Evolutionary conservation across 2,329 filamentous ascomycete species (phyloP), one percentile per base, ranked within the genome.

Genomic region (Penicillium sp.): DNA sequence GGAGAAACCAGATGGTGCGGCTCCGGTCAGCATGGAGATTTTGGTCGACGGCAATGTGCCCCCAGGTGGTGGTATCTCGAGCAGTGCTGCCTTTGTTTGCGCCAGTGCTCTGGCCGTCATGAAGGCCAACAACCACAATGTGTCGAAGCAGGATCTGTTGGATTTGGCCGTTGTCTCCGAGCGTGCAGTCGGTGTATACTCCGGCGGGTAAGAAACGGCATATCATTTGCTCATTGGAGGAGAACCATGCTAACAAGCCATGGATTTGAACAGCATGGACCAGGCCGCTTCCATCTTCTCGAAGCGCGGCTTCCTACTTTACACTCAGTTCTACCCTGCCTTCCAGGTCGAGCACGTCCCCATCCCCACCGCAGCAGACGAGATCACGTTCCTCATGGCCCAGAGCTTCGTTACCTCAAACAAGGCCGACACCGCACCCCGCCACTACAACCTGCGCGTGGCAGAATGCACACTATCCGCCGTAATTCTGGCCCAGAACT

Each of bases 251-350:
- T 63, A 49, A 63, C 37, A 5, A 22, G 11, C 31, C 22, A 26
- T 8, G 21, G 29, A 21, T 21, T 44, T 37, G 35, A 26, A 59
- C 60, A 91, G 93, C 55, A 98, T 99, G 95, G 95, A 99, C 71
- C 95, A 99, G 78, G 88, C 92, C 14, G 95, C 95, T 33, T 98
- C 93, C 0, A 93, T 99, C 62, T 95, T 99, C 76, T 93, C 92
- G 0, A 84, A 91, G 68, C 87, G 88, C 63, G 93, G 91, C 50
- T 90, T 90, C 39, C 92, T 95, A 10, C 85, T 97, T 44, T 93
- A 96, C 71, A 93, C 97, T 58, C 90, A 89, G 10, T 99, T 99
- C 79, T 86, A 86, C 62, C 95, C 95, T 3, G 82, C 80, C 19
- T 87, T 99, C 51, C 82, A 84, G 24, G 91, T 89, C 31, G 84